Base-by-base conservation (phyloP, 805 yeast genomes). In the Candida ponderosae region DNA sequence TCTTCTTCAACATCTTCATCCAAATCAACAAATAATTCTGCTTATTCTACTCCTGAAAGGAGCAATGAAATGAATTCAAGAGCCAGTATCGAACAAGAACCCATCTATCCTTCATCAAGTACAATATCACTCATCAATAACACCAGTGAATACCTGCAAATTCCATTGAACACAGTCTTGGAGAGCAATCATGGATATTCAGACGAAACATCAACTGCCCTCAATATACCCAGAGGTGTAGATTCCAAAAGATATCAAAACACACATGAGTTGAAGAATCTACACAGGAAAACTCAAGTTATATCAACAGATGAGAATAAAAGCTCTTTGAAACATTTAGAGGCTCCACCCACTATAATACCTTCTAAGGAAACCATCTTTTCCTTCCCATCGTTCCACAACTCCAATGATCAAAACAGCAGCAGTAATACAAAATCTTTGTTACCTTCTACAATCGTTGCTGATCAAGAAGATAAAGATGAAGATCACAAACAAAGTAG, bases 281-380 rank as follows among this genome's bases (percentile, higher is more conserved):
- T 40, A 4, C 47, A 48, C 19, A 41, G 58, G 40, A 36, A 46
- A 15, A 57, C 55, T 1, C 55, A 52, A 36, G 45, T 53, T 14
- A 38, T 53, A 16, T 44, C 50, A 10, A 43, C 47, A 11, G 51
- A 43, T 20, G 11, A 21, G 7, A 4, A 21, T 21, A 21, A 21
- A 9, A 21, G 24, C 4, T 21, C 24, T n/a, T n/a, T n/a, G n/a
- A n/a, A n/a, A 21, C 24, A 21, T 9, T 21, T 21, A 21, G 11
- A 11, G 11, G 24, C 7, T 3, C 24, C 24, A 21, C 24, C 24
- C 11, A 21, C 11, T 9, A 21, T 21, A 21, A 9, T 21, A 21
- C 24, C 24, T 9, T 21, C 11, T 3, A 9, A 3, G 11, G 11
- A 21, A 9, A 11, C 7, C 2, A 21, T 21, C 24, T 21, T 21